Base-by-base conservation (phyloP, 352 stramenopile genomes). In the Globisporangium ultimum region DNA sequence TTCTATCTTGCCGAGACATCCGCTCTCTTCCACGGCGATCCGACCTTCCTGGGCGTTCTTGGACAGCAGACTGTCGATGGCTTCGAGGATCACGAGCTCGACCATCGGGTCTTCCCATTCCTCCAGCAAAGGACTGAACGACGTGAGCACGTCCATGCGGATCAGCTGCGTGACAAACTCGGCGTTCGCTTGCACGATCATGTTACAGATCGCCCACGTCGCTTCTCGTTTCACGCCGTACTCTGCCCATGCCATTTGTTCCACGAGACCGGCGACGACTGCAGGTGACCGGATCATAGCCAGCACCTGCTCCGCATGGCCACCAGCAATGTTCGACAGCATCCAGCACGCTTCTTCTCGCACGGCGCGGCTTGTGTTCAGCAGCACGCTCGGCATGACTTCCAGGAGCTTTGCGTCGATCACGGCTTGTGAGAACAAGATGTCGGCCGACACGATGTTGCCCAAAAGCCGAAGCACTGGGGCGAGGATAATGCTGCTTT, bases 161-260 rank as follows among this genome's bases (percentile, higher is more conserved):
- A 93, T 72, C 54, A 91, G 78, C 58, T 93, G 74, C 18, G 63
- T 61, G 18, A 91, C 61, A 60, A 87, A 87, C 21, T 80, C 71
- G 24, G 68, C 47, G 48, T 70, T 84, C 21, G 80, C 79, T 42
- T 84, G 77, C 17, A 93, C 83, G 53, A 93, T 90, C 32, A 95
- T 79, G 60, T 92, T 95, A 71, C 85, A 95, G 60, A 93, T 84
- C 17, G 85, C 85, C 85, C 85, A 95, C 42, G 83, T 92, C 14
- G 85, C 85, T 61, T 95, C 85, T 14, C 83, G 83, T 70, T 91
- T 88, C 13, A 95, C 85, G 45, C 76, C 77, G 57, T 91, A 93
- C 61, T 95, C 85, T 10, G 85, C 85, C 85, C 85, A 95, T n/a
- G 82, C 73, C 72, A 95, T 87, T 58, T 95, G 85, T 63, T 95